Evolutionary conservation across 2,329 filamentous ascomycete genomes (phyloP), one percentile per base, ranked within the genome.

Genomic region (Aspergillus arachidicola): DNA sequence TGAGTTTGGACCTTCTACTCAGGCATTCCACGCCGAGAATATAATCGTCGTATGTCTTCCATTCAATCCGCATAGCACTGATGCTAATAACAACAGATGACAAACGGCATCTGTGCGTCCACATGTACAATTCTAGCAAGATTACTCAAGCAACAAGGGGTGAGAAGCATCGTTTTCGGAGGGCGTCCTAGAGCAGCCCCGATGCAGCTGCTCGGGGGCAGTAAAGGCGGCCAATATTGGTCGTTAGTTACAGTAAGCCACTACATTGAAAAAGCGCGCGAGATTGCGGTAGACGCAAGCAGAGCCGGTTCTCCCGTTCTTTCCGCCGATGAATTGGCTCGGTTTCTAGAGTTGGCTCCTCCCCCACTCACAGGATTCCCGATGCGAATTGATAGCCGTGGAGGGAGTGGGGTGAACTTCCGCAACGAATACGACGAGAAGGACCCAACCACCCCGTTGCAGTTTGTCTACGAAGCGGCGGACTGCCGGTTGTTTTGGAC

Each of bases 141-240:
- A 51, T 79, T 87, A 28, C 82, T 89, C 79, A 80, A 81, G 7
- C 78, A 81, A 61, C 80, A 79, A 30, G 82, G 84, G 26, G 83
- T 90, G 2, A 84, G 84, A 66, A 85, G 84, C 41, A 81, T 90
- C 53, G 81, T 81, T 1, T 78, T 88, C 28, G 89, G 89, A 11
- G 89, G 89, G 1, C 84, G 86, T 1, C 84, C 88, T 0, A 75
- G 78, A 12, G 69, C 79, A 0, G 78, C 77, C 4, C 82, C 84
- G 0, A 90, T 89, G 79, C 87, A 90, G 77, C 83, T 82, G 5
- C 80, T 89, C 21, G 87, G 88, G n/a, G 89, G 88, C n/a, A 83
- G 87, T 55, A 87, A 89, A 69, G 89, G 89, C 36, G 68, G 70
- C 45, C 68, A 72, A 43, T 43, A 43, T 43, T 43, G 38, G 38